Base-by-base conservation (phyloP, 805 yeast genomes). In the Candida verbasci region DNA sequence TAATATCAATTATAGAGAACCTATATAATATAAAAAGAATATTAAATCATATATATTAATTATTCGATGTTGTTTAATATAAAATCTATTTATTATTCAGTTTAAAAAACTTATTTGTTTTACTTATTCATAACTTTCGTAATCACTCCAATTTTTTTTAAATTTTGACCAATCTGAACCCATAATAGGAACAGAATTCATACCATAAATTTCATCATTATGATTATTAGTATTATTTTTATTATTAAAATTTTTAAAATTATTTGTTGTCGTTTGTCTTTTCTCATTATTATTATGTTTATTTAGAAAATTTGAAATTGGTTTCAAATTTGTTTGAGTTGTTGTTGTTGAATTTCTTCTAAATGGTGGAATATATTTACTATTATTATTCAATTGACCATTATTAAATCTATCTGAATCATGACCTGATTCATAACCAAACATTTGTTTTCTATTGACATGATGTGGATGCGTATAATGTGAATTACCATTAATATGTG, bases 311-410 rank as follows among this genome's bases (percentile, higher is more conserved):
- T 25, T 33, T 9, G 36, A 17, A 15, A 31, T 31, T 16, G 25
- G 34, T 15, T 24, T 31, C 5, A 25, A 23, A 24, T 31, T 22
- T 4, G 28, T 25, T 12, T 25, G 28, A 6, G 28, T 25, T 11
- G 30, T 17, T 16, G 30, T 17, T 12, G 12, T 17, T 12, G 80
- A 72, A 0, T 76, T 72, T 52, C 88, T 68, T 45, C 81, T 62
- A 48, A 74, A 80, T n/a, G 88, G 88, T 15, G 89, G 89, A 26
- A 82, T 63, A 47, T 82, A 82, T 51, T 77, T 80, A 24, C 20
- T 28, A 3, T n/a, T 24, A 36, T 25, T 30, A 6, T 14, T 30
- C 5, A 12, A 16, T 23, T 33, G 28, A 23, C 23, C 29, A 25
- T 31, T 34, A 21, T 29, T 16, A 18, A 16, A 17, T 20, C 16